Percentiles rank a stretch among this genome's conserved stretches.
Evolutionary conservation across 805 yeast genomes (phyloP).

Genomic region (Saccharomycopsis fermentans): DNA sequence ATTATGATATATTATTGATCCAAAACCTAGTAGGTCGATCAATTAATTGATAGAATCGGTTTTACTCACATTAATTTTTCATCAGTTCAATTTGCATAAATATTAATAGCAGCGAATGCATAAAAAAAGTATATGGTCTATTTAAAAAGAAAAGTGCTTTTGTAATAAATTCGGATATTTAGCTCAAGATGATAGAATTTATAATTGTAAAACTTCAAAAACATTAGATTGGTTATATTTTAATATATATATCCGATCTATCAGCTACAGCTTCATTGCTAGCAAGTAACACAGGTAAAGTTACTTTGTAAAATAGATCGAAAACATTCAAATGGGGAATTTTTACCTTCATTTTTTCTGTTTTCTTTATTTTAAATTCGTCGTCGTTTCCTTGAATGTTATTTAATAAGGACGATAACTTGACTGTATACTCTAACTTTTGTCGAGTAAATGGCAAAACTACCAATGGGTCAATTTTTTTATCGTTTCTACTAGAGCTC

Average conservation of each 20-base stretch:
- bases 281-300: constrained; percentile 41
- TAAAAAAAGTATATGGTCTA: no score
- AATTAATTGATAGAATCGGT: no score
- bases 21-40: background rate
- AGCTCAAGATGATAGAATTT: no score
- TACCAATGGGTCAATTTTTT: constrained; percentile 25
- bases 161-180: no score
- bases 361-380: constrained; percentile 18
- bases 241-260: constrained; percentile 20
- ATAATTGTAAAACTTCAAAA: no score
- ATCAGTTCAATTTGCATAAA: background rate
- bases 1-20: no score
- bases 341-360: constrained; percentile 21
- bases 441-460: constrained; percentile 56
- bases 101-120: background rate
- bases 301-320: constrained; percentile 60
- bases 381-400: background rate
- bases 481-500: constrained; percentile 26
- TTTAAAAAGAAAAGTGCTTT: no score
- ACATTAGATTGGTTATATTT: background rate
- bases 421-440: constrained; percentile 28
- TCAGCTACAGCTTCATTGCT: constrained; percentile 23
- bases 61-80: background rate
- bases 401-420: no score
- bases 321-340: constrained; percentile 57